Conservation (phyloP, 2,329 filamentous ascomycete genomes). For the Fusarium liriodendri region DNA sequence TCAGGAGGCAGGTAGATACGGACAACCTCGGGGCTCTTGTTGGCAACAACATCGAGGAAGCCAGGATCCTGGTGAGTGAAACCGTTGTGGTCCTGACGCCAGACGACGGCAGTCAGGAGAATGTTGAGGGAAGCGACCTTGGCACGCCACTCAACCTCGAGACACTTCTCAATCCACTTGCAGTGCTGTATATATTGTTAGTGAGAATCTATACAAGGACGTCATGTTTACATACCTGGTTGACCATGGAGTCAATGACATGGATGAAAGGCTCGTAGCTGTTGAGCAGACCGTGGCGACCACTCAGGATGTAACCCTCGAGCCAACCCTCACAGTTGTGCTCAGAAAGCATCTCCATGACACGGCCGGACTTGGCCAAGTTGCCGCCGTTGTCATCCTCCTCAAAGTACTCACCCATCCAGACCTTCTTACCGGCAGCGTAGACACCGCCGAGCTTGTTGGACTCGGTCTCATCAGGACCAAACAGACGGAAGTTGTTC, state of each 20-base stretch:
- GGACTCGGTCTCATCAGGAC: constrained; percentile 84
- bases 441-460: constrained; percentile 82
- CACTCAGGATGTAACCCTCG: constrained; percentile 81
- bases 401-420: constrained; percentile 82
- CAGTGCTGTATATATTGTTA: constrained; percentile 65
- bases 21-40: constrained; percentile 83
- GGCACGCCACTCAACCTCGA: constrained; percentile 82
- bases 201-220: neutral
- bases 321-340: constrained; percentile 85
- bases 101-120: constrained; percentile 80
- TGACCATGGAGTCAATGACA: constrained; percentile 87
- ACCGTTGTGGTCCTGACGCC: constrained; percentile 86
- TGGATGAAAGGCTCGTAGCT: constrained; percentile 87
- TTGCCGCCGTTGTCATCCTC: constrained; percentile 82
- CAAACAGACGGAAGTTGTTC: constrained; percentile 79
- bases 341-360: constrained; percentile 88
- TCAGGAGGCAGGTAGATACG: constrained; percentile 85
- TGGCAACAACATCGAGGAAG: constrained; percentile 82
- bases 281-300: constrained; percentile 81
- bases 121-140: constrained; percentile 83
- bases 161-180: constrained; percentile 86
- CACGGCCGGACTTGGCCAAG: constrained; percentile 73
- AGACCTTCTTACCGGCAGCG: constrained; percentile 80
- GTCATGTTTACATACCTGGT: constrained; percentile 62
- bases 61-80: constrained; percentile 86